Conservation (phyloP, 139 green algal genomes). For the Chlamydomonas applanata region DNA sequence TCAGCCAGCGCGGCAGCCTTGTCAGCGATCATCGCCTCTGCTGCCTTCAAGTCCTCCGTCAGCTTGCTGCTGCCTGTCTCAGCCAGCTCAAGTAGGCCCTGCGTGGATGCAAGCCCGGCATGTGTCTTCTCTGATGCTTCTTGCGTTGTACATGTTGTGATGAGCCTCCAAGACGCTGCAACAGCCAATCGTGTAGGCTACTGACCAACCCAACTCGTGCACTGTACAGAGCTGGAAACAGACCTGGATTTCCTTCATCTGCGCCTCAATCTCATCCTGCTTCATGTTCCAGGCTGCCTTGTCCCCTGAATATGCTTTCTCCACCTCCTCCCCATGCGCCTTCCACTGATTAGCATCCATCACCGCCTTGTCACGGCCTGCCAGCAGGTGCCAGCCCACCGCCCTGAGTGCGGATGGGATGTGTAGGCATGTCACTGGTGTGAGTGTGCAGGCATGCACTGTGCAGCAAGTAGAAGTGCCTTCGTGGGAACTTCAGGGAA, state of each 20-base stretch:
- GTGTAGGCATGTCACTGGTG: too few species aligned
- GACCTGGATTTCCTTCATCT: conserved; percentile 28
- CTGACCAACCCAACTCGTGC: too few species aligned
- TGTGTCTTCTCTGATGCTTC: too few species aligned
- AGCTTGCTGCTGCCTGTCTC: conserved; percentile 25
- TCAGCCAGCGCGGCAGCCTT: conserved; percentile 1
- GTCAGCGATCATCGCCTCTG: conserved; percentile 1
- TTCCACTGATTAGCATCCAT: conserved; percentile 50
- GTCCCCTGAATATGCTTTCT: not conserved
- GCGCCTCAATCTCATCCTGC: conserved; percentile 29
- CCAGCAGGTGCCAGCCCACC: conserved; percentile 41
- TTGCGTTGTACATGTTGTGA: too few species aligned
- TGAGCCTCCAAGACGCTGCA: too few species aligned
- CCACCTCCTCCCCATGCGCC: conserved; percentile 28
- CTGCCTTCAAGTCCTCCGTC: conserved; percentile 22
- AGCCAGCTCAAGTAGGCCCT: conserved; percentile 16
- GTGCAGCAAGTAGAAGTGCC: too few species aligned
- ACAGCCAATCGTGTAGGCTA: too few species aligned
- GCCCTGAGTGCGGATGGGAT: conserved; percentile 28
- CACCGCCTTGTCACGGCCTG: conserved; percentile 14
- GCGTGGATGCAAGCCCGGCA: not conserved
- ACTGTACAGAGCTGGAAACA: too few species aligned
- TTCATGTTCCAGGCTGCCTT: conserved; percentile 19
- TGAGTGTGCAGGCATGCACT: too few species aligned
- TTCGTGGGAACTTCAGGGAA: too few species aligned